phyloP scores from a whole-genome alignment of 1,139 yeast species.

The Yamadazyma diospyri region DNA sequence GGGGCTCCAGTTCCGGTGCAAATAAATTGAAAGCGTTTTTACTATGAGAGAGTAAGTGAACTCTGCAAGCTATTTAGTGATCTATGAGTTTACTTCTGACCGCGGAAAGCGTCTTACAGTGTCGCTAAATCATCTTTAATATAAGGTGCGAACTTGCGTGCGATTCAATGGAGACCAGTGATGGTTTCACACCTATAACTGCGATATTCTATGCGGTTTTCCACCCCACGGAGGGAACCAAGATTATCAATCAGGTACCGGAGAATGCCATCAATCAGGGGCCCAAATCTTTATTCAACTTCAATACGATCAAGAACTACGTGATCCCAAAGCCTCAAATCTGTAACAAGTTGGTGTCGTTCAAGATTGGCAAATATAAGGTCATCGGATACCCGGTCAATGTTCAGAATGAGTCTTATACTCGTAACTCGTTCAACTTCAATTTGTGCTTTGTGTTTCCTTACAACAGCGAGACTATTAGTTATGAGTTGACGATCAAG shows the following conservation, averaged over 20 bases:
- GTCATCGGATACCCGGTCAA: constrained; percentile 91
- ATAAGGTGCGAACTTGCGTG: not conserved
- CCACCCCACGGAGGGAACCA: constrained; percentile 94
- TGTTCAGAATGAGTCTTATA: constrained; percentile 69
- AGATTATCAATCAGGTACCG: constrained; percentile 92
- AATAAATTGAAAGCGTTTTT: constrained; percentile 23
- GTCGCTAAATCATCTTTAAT: not conserved
- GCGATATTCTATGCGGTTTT: constrained; percentile 89
- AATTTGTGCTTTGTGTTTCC: constrained; percentile 90
- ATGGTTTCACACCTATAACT: constrained; percentile 78
- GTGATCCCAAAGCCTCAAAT: constrained; percentile 91
- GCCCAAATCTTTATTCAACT: constrained; percentile 52
- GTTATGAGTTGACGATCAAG: constrained; percentile 81
- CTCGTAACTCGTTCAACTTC: constrained; percentile 88
- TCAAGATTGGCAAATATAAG: constrained; percentile 66
- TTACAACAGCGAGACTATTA: constrained; percentile 74
- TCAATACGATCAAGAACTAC: constrained; percentile 83
- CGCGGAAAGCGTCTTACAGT: not conserved
- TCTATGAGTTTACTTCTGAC: not conserved
- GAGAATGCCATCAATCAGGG: constrained; percentile 45
- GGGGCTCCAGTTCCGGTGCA: constrained; percentile 31
- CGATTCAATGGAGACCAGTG: constrained; percentile 30
- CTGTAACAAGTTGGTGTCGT: constrained; percentile 75
- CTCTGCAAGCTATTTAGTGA: constrained; percentile 2
- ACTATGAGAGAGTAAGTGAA: constrained; percentile 28